phyloP scores from a whole-genome alignment of 495 filamentous ascomycete genomes.

The Immersiella caudata region DNA sequence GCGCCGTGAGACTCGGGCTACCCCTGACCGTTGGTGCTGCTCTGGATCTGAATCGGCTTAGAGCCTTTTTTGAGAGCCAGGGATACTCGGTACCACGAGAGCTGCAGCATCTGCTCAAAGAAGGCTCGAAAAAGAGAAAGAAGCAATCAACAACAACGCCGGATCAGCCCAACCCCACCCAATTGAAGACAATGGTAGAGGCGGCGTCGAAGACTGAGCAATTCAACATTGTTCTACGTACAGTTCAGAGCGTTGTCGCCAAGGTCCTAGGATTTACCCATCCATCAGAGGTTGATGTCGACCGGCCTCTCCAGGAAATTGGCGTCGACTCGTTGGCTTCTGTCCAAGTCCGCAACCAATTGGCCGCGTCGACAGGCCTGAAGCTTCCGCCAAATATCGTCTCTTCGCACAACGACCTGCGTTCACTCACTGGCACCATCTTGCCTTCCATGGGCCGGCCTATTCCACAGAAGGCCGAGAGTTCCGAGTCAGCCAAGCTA shows the following conservation, averaged over 20 bases:
- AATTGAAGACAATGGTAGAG: constrained; percentile 23
- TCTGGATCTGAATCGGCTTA: constrained; percentile 31
- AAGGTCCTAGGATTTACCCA: constrained; percentile 30
- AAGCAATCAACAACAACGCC: no score
- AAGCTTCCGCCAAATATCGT: constrained; percentile 29
- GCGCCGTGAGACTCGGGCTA: constrained; percentile 19
- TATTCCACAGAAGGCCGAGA: background rate
- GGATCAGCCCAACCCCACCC: background rate
- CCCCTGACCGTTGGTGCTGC: constrained; percentile 30
- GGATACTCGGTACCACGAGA: constrained; percentile 26
- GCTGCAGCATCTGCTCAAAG: constrained; percentile 24
- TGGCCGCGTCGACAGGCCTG: constrained; percentile 31
- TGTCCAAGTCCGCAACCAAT: constrained; percentile 35
- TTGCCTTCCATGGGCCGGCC: constrained; percentile 17
- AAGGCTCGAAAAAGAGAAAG: no score
- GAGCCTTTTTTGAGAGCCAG: constrained; percentile 28
- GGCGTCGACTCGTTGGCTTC: constrained; percentile 39
- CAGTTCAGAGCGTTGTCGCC: constrained; percentile 33
- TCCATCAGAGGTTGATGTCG: constrained; percentile 28
- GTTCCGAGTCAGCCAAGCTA: no score
- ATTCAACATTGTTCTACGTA: constrained; percentile 28
- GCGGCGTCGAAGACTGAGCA: constrained; percentile 28
- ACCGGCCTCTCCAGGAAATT: constrained; percentile 31
- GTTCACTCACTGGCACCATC: constrained; percentile 27
- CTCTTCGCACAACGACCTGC: constrained; percentile 30